Percentiles rank a stretch among this genome's conserved stretches.
These are phyloP conservation scores for Wickerhamiella siamensis DNA, from an alignment of 805 yeast species.

Conservation along the genomic window DNA sequence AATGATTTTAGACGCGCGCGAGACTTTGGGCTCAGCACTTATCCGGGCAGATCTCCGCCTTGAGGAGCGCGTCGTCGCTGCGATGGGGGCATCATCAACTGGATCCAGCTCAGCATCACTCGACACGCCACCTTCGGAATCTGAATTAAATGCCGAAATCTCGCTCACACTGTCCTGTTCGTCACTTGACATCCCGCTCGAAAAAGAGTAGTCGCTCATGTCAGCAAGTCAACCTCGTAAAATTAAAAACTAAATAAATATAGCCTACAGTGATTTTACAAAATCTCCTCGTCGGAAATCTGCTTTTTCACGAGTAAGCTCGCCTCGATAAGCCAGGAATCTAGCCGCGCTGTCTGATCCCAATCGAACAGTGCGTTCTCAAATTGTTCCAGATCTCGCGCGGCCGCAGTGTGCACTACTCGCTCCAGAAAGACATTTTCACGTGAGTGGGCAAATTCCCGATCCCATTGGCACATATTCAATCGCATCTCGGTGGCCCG, in stretches of 20 bases:
- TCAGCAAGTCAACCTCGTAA: background rate
- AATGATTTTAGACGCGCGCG: background rate
- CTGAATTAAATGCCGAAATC: background rate
- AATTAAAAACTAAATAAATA: background rate
- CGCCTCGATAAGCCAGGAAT: slow-evolving; percentile 11
- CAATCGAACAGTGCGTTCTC: slow-evolving; percentile 13
- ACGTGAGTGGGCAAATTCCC: slow-evolving; percentile 10
- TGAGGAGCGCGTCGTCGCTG: background rate
- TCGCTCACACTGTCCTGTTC: background rate
- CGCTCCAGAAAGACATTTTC: slow-evolving; percentile 10
- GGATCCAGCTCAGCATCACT: background rate
- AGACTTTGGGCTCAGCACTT: background rate
- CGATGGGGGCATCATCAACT: background rate
- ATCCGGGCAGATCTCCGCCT: background rate
- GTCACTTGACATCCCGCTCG: background rate
- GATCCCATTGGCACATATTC: slow-evolving; percentile 6
- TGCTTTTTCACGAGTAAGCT: slow-evolving; percentile 9
- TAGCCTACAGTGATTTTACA: background rate
- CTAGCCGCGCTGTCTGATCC: slow-evolving; percentile 13
- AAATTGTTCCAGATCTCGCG: slow-evolving; percentile 10
- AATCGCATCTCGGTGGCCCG: slow-evolving; percentile 7
- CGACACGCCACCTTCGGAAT: background rate
- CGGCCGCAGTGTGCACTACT: slow-evolving; percentile 8
- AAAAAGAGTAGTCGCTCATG: background rate
- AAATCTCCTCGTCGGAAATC: slow-evolving; percentile 4